Conservation (phyloP, 148 eudicot species). For the Vaccinium vitisidaea region DNA sequence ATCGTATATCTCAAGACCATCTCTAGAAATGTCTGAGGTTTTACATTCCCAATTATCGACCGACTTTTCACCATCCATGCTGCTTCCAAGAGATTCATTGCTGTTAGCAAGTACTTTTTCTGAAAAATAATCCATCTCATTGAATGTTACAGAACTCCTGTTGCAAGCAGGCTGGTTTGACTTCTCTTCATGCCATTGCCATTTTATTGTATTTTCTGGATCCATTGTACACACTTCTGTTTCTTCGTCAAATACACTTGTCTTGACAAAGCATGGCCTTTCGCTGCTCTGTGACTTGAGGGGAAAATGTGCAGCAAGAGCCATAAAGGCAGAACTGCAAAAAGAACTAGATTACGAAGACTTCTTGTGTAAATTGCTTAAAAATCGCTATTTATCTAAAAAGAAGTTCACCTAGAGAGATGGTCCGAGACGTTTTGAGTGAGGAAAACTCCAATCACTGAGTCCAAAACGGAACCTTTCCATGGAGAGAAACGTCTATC, state of each 20-base stretch:
- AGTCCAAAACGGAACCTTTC: constrained; percentile 98
- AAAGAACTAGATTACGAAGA: constrained; percentile 10
- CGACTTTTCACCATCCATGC: constrained; percentile 28
- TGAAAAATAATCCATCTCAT: constrained; percentile 28
- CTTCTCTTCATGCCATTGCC: constrained; percentile 38
- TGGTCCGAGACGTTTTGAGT: constrained; percentile 99
- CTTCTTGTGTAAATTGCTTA: constrained; percentile 20
- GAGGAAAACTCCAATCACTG: constrained; percentile 92
- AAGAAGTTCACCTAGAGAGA: constrained; percentile 69
- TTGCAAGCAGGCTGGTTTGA: constrained; percentile 31
- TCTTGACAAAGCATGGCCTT: constrained; percentile 36
- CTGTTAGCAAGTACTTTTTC: constrained; percentile 44
- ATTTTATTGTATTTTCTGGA: constrained; percentile 43
- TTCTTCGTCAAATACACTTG: constrained; percentile 37
- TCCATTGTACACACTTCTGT: constrained; percentile 48
- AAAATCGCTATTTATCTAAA: neutral
- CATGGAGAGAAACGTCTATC: constrained; percentile 92
- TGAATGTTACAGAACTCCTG: constrained; percentile 29
- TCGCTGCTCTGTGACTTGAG: constrained; percentile 35
- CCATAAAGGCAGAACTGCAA: constrained; percentile 95
- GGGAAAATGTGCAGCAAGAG: constrained; percentile 84
- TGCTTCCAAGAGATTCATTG: constrained; percentile 31
- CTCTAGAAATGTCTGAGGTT: constrained; percentile 14
- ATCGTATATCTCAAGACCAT: constrained; percentile 19
- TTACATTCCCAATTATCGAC: constrained; percentile 32